Percentiles rank a stretch among this genome's conserved stretches.
phyloP scores from a whole-genome alignment of 176 grass and related monocot species.

The Luzula sylvatica region DNA sequence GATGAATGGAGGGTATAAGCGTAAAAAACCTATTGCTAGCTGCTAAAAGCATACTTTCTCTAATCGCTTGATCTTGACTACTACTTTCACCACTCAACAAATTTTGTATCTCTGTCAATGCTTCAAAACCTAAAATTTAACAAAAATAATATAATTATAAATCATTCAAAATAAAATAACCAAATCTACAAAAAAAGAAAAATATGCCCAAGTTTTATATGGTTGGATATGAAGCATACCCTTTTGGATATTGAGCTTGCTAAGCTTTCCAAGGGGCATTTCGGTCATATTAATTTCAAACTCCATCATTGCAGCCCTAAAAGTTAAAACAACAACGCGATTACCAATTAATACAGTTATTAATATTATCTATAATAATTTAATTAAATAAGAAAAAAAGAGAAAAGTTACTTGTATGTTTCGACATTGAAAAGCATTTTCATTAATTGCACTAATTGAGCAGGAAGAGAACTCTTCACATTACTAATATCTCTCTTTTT shows the following conservation, averaged over 20 bases:
- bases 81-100: conserved; percentile 38
- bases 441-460: conserved; percentile 75
- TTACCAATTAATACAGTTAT: neutral
- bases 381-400: neutral
- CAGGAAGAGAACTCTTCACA: conserved; percentile 71
- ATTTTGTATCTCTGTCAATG: conserved; percentile 94
- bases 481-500: conserved; percentile 45
- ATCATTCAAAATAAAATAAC: conserved; percentile 13
- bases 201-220: too few relatives aligned
- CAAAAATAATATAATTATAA: conserved; percentile 6
- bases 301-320: conserved; percentile 86
- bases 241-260: conserved; percentile 85
- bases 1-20: conserved; percentile 91
- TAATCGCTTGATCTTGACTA: conserved; percentile 45
- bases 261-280: conserved; percentile 99
- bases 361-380: neutral
- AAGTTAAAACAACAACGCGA: neutral
- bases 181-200: neutral
- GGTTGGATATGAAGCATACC: conserved; percentile 34
- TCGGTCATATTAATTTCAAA: conserved; percentile 98
- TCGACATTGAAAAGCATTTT: conserved; percentile 92
- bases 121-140: conserved; percentile 60
- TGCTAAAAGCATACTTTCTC: conserved; percentile 78
- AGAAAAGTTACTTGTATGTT: conserved; percentile 60
- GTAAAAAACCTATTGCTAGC: conserved; percentile 93